A percentile compares a stretch with the other conserved stretches of the same genome.
Evolutionary conservation across 805 yeast genomes (phyloP).

Genomic region (Candida yuanshanica): DNA sequence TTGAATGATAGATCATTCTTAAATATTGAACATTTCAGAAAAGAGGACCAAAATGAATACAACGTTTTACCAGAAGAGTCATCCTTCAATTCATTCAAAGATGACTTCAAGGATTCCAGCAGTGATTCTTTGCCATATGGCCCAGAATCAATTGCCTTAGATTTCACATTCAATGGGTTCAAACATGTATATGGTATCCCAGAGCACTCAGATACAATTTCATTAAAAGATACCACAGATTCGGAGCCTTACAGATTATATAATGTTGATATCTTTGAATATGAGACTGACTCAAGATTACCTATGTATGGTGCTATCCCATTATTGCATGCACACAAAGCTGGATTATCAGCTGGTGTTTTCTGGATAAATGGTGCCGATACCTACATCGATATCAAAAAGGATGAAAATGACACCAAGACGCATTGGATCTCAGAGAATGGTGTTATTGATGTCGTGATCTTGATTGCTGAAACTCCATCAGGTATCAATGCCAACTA

Average conservation of each 20-base stretch:
- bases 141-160: conserved; percentile 86
- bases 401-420: conserved; percentile 26
- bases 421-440: conserved; percentile 95
- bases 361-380: conserved; percentile 95
- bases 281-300: conserved; percentile 71
- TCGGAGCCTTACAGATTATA: conserved; percentile 78
- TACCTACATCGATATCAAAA: conserved; percentile 74
- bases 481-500: conserved; percentile 52
- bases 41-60: conserved; percentile 33
- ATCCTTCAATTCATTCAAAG: conserved; percentile 61
- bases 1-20: conserved; percentile 67
- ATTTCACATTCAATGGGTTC: conserved; percentile 58
- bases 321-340: conserved; percentile 64
- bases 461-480: conserved; percentile 58
- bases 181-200: conserved; percentile 87
- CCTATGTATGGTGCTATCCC: conserved; percentile 98
- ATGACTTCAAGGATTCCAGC: conserved; percentile 61
- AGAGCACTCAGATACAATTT: conserved; percentile 83
- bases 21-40: conserved; percentile 79
- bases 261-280: conserved; percentile 95
- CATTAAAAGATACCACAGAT: conserved; percentile 60
- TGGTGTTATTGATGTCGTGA: conserved; percentile 73
- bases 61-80: conserved; percentile 55
- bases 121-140: conserved; percentile 69
- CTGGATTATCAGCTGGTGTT: conserved; percentile 58